Conservation (phyloP, 2,329 filamentous ascomycete species). For the Diaporthe sp. region DNA sequence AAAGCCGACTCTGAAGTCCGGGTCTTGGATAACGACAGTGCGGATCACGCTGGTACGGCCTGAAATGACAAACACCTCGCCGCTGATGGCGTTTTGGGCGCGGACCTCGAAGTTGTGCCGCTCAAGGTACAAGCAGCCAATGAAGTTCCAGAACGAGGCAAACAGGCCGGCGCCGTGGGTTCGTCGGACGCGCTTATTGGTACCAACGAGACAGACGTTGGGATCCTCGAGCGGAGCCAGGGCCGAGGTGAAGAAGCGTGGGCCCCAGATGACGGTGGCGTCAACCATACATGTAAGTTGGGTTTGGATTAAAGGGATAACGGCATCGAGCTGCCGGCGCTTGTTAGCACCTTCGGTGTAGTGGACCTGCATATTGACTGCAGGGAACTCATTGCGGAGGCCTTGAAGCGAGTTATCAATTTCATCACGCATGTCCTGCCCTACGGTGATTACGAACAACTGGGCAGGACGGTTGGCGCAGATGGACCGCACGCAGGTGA, state of each 20-base stretch:
- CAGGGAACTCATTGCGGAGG: not conserved
- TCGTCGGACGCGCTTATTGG: conserved; percentile 2
- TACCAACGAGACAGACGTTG: not conserved
- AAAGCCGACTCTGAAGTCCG: not conserved
- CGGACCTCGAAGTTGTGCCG: conserved; percentile 4
- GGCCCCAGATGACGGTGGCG: not conserved
- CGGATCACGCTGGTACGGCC: not conserved
- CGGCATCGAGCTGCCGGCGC: not conserved
- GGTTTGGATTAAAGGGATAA: not conserved
- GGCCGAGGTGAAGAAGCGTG: not conserved
- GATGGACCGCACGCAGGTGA: not conserved
- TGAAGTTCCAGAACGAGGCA: conserved; percentile 3
- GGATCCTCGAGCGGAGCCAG: not conserved
- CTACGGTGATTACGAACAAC: not conserved
- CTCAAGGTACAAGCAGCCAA: conserved; percentile 4
- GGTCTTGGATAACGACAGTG: not conserved
- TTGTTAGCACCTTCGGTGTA: not conserved
- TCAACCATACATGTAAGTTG: not conserved
- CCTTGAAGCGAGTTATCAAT: not conserved
- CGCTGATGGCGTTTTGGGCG: conserved; percentile 1
- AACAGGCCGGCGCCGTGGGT: not conserved
- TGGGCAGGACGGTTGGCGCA: not conserved
- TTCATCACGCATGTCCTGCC: not conserved
- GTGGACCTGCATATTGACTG: not conserved
- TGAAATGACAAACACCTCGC: conserved; percentile 4